Conservation (phyloP, 176 grass and related monocot species). For the Rhipidocladum racemiflorum region DNA sequence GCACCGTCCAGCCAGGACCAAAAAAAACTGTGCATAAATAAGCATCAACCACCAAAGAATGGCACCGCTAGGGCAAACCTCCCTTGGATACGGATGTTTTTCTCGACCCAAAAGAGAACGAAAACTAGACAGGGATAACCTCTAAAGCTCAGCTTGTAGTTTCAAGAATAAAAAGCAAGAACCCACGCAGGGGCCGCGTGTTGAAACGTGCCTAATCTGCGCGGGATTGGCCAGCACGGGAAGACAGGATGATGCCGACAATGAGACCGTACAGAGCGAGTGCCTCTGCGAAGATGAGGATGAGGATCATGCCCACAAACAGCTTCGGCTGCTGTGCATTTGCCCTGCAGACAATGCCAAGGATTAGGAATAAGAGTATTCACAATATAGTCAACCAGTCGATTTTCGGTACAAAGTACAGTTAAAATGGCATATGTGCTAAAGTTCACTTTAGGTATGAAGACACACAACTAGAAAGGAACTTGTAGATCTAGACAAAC, state of each 20-base stretch:
- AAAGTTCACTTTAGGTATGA: too few relatives aligned
- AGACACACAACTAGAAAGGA: too few relatives aligned
- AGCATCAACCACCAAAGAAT: constrained; percentile 42
- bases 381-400: neutral
- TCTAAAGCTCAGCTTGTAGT: constrained; percentile 37
- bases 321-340: constrained; percentile 59
- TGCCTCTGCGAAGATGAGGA: constrained; percentile 56
- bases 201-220: constrained; percentile 28
- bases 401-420: neutral
- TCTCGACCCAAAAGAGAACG: constrained; percentile 20
- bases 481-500: too few relatives aligned
- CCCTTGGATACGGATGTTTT: constrained; percentile 14
- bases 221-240: constrained; percentile 51
- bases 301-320: constrained; percentile 66
- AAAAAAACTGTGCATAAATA: constrained; percentile 35
- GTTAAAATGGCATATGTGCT: neutral
- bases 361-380: neutral
- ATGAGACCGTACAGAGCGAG: constrained; percentile 58
- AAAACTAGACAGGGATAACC: constrained; percentile 37
- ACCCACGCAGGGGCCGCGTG: neutral
- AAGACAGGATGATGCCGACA: constrained; percentile 59
- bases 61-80: constrained; percentile 15
- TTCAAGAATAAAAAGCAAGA: constrained; percentile 40
- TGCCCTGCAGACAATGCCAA: constrained; percentile 27
- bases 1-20: neutral